Evolutionary conservation across 176 grass and related monocot species (phyloP).

Genomic region (Chrysopogon serrulatus): DNA sequence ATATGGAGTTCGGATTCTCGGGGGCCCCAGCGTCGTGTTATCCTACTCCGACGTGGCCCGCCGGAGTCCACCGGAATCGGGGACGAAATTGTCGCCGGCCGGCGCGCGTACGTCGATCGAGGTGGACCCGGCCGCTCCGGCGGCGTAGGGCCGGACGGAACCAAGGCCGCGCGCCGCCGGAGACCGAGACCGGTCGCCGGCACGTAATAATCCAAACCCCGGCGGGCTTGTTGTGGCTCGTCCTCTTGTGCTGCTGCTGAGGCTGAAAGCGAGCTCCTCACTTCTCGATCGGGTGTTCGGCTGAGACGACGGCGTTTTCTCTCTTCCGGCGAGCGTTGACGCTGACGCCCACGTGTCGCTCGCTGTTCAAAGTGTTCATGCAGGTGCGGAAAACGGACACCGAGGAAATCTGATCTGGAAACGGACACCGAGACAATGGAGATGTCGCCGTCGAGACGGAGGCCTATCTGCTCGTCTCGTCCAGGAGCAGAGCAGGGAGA

Average conservation of each 20-base stretch:
- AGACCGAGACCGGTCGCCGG: too few relatives aligned
- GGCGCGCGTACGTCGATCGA: neutral
- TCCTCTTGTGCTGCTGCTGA: neutral
- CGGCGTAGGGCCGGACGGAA: neutral
- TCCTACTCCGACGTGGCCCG: conserved; percentile 24
- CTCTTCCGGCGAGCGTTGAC: too few relatives aligned
- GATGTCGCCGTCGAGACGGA: neutral
- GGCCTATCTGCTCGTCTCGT: neutral
- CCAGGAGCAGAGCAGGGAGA: neutral
- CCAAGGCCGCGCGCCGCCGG: neutral
- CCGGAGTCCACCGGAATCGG: neutral
- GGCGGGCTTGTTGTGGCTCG: too few relatives aligned
- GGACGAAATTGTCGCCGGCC: neutral
- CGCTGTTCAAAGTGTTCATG: too few relatives aligned
- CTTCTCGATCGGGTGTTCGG: too few relatives aligned
- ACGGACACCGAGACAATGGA: too few relatives aligned
- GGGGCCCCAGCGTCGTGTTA: neutral
- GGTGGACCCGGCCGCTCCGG: neutral
- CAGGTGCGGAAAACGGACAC: too few relatives aligned
- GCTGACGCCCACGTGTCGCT: too few relatives aligned
- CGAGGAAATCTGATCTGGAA: too few relatives aligned
- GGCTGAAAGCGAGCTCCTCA: neutral
- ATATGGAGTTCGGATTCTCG: neutral
- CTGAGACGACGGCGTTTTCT: too few relatives aligned
- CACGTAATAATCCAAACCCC: neutral